These are phyloP conservation scores for Micromonas pusilla DNA, from an alignment of 139 green algal genomes.

Conservation along the genomic window DNA sequence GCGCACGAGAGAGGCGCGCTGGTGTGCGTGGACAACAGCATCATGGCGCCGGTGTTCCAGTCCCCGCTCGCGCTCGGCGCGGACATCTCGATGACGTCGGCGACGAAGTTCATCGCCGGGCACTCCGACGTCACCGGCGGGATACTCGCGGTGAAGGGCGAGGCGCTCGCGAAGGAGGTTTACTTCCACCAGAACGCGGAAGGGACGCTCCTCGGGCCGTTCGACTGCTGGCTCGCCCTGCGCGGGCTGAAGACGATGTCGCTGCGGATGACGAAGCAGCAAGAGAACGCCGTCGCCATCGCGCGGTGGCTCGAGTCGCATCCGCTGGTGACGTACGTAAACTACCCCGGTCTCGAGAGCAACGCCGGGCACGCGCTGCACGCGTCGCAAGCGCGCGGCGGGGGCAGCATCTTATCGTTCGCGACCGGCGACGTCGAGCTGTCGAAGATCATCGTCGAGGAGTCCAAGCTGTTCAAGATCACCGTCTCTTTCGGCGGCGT, in stretches of 20 bases:
- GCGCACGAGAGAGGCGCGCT: slow-evolving; percentile 41
- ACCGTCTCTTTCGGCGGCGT: slow-evolving; percentile 91
- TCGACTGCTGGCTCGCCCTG: slow-evolving; percentile 94
- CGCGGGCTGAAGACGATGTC: slow-evolving; percentile 95
- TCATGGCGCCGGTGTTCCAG: slow-evolving; percentile 80
- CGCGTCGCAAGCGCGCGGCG: slow-evolving; percentile 43
- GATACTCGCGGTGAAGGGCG: slow-evolving; percentile 65
- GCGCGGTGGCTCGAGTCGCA: slow-evolving; percentile 74
- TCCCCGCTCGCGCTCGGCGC: slow-evolving; percentile 60
- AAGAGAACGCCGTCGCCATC: slow-evolving; percentile 59
- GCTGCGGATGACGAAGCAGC: slow-evolving; percentile 82
- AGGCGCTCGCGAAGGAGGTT: slow-evolving; percentile 40
- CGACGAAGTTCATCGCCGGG: slow-evolving; percentile 93
- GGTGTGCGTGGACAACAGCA: slow-evolving; percentile 91
- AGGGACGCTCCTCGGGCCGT: slow-evolving; percentile 73
- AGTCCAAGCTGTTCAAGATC: slow-evolving; percentile 85
- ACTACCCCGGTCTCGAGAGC: slow-evolving; percentile 69
- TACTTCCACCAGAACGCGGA: slow-evolving; percentile 76
- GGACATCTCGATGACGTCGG: slow-evolving; percentile 95
- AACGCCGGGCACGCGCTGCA: slow-evolving; percentile 43
- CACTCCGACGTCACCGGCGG: slow-evolving; percentile 91
- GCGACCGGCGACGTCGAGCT: slow-evolving; percentile 45
- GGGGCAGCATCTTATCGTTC: slow-evolving; percentile 55
- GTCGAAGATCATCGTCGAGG: slow-evolving; percentile 64
- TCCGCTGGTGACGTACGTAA: slow-evolving; percentile 73